These are phyloP conservation scores for Cunninghamia lanceolata DNA, from an alignment of 75 land plant genomes.

Conservation along the genomic window DNA sequence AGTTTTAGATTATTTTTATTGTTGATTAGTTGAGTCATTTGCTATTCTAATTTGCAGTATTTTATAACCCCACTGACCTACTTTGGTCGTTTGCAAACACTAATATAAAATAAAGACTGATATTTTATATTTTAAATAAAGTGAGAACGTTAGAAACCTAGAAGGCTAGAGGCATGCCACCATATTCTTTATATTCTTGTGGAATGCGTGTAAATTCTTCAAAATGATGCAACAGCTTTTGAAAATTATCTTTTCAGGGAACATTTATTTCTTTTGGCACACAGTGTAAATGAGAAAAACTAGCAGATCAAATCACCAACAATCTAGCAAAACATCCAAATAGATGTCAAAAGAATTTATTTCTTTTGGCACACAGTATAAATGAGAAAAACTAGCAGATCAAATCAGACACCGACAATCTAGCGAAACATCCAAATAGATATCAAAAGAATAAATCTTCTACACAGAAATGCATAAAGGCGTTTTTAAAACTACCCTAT, in stretches of 20 bases:
- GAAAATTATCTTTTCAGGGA: background rate
- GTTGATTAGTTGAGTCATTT: background rate
- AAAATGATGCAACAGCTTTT: background rate
- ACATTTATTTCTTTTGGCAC: background rate
- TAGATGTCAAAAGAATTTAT: background rate
- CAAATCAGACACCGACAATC: background rate
- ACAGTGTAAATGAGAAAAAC: background rate
- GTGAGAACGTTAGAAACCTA: background rate
- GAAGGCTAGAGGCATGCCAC: background rate
- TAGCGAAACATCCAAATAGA: background rate
- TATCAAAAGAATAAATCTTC: background rate
- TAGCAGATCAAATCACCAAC: background rate
- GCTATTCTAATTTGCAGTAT: background rate
- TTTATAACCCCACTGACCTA: background rate
- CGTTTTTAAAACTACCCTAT: background rate
- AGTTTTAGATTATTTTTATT: background rate
- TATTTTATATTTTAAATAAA: background rate
- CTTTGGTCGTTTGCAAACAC: background rate
- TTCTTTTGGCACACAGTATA: no score
- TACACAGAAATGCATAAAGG: background rate
- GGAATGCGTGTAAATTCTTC: background rate
- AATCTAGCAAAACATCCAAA: background rate
- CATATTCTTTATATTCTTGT: background rate
- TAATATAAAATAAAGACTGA: background rate
- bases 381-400: background rate